These are phyloP conservation scores for Lepiota venenata DNA, from an alignment of 768 basidiomycete genomes.

Conservation along the genomic window DNA sequence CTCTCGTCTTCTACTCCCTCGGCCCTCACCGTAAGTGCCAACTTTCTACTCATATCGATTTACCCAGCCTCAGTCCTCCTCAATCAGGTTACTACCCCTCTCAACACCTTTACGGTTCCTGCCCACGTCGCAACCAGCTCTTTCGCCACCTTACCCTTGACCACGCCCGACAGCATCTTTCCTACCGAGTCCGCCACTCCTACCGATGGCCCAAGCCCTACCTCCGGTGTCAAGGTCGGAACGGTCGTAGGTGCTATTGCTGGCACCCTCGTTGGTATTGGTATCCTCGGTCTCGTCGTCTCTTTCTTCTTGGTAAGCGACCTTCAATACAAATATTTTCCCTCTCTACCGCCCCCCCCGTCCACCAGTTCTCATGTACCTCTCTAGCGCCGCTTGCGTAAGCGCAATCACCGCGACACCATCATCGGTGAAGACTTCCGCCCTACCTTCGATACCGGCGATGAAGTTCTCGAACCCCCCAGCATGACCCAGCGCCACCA, in stretches of 20 bases:
- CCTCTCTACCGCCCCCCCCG: slow-evolving; percentile 3
- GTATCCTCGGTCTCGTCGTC: slow-evolving; percentile 33
- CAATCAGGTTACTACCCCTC: slow-evolving; percentile 13
- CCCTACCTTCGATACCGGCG: slow-evolving; percentile 11
- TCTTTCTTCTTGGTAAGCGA: slow-evolving; percentile 37
- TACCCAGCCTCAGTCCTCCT: slow-evolving; percentile 7
- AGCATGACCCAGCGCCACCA: slow-evolving; percentile 23
- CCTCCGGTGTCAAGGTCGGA: slow-evolving; percentile 32
- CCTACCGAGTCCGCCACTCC: slow-evolving; percentile 14
- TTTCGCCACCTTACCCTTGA: slow-evolving; percentile 2
- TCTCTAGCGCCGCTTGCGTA: slow-evolving; percentile 35
- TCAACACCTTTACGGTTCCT: slow-evolving; percentile 14
- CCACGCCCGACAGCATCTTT: slow-evolving; percentile 4
- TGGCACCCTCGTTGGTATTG: slow-evolving; percentile 31
- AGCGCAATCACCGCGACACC: slow-evolving; percentile 26
- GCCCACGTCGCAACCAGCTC: slow-evolving; percentile 3
- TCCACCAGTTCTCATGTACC: slow-evolving; percentile 2
- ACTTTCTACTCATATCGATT: neutral
- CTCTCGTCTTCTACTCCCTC: slow-evolving; percentile 13
- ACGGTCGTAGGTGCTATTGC: slow-evolving; percentile 40
- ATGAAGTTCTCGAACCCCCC: slow-evolving; percentile 16
- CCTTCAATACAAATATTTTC: neutral
- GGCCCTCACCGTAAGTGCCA: slow-evolving; percentile 13
- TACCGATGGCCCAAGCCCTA: neutral
- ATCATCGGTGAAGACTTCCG: slow-evolving; percentile 30